Evolutionary conservation across 805 yeast species (phyloP).

Genomic region (Candida bentonensis): DNA sequence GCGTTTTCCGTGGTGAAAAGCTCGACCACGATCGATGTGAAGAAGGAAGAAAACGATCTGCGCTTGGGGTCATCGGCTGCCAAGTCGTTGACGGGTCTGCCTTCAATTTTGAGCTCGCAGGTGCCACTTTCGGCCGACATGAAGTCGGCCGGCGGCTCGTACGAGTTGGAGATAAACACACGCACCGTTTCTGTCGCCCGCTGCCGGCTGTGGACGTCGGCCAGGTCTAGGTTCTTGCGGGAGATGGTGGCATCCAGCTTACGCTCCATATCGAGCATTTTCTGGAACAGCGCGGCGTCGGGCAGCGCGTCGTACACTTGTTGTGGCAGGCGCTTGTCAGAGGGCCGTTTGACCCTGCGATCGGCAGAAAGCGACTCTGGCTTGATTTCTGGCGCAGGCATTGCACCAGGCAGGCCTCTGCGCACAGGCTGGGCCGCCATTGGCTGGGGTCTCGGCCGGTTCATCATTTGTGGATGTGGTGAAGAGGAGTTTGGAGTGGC

Average conservation of each 20-base stretch:
- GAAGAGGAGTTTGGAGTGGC: not conserved
- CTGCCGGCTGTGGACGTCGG: constrained; percentile 44
- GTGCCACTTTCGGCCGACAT: constrained; percentile 9
- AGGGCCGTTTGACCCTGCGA: constrained; percentile 25
- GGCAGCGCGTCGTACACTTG: constrained; percentile 38
- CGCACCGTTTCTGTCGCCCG: constrained; percentile 49
- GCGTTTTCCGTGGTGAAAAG: constrained; percentile 28
- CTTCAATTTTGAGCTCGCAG: constrained; percentile 57
- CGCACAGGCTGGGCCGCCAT: not conserved
- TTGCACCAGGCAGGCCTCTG: not conserved
- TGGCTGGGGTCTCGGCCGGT: not conserved
- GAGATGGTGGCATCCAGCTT: constrained; percentile 68
- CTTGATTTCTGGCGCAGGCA: not conserved
- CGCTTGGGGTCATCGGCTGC: constrained; percentile 35
- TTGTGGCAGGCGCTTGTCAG: constrained; percentile 38
- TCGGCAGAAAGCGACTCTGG: constrained; percentile 4
- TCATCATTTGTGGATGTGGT: not conserved
- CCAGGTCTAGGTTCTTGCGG: constrained; percentile 73
- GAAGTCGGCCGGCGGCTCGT: constrained; percentile 47
- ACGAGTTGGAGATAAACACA: constrained; percentile 66
- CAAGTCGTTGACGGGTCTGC: constrained; percentile 50
- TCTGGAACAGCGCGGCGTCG: constrained; percentile 58
- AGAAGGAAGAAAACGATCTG: constrained; percentile 60
- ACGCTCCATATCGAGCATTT: constrained; percentile 68
- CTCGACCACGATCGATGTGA: constrained; percentile 78